Percentiles rank a stretch among this genome's conserved stretches.
phyloP scores from a whole-genome alignment of 371 early-diverging fungal species.

The Mortierella sp. region DNA sequence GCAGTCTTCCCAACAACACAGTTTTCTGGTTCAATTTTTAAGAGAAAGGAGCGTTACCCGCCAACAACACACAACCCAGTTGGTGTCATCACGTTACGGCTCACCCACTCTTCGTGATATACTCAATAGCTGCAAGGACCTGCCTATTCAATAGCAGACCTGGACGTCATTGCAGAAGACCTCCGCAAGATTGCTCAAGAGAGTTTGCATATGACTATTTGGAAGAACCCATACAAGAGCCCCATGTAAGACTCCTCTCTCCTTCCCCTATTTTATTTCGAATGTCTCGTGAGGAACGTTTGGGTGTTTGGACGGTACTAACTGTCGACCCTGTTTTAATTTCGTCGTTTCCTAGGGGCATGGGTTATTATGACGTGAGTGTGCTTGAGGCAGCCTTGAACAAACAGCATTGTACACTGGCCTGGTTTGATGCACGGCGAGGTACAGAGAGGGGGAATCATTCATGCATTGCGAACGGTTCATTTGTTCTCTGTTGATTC shows the following conservation, averaged over 20 bases:
- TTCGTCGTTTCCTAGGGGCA: conserved; percentile 24
- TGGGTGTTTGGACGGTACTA: neutral
- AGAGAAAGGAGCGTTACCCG: no score
- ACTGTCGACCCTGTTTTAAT: neutral
- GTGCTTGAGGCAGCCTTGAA: conserved; percentile 54
- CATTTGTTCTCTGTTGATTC: neutral
- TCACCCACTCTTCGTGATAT: neutral
- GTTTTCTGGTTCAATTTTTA: neutral
- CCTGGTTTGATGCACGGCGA: conserved; percentile 54
- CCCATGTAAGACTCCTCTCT: conserved; percentile 30
- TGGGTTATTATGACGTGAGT: conserved; percentile 55
- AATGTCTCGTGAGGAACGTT: neutral
- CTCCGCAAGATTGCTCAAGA: conserved; percentile 46
- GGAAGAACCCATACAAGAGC: conserved; percentile 58
- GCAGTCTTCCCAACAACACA: no score
- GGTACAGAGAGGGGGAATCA: conserved; percentile 13
- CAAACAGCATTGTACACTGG: conserved; percentile 40
- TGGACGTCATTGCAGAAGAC: conserved; percentile 53
- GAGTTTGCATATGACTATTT: conserved; percentile 40
- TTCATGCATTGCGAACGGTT: neutral
- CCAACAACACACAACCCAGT: neutral
- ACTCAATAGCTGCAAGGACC: conserved; percentile 44
- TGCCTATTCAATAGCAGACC: conserved; percentile 40
- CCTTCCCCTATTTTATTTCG: neutral
- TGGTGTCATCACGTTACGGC: neutral